Conservation (phyloP, 805 yeast species). For the Ogataea saltuana region DNA sequence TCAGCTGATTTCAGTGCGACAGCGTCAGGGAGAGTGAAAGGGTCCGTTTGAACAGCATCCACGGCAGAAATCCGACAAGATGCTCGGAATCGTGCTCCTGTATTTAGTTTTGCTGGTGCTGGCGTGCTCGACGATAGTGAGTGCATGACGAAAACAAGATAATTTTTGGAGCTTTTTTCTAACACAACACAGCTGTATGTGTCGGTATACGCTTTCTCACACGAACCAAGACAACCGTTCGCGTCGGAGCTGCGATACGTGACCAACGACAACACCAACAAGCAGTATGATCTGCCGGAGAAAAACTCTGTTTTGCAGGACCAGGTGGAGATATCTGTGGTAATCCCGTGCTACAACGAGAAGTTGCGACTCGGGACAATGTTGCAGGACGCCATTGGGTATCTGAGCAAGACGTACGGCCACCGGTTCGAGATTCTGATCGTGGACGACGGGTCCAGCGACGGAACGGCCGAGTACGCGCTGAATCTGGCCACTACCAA, state of each 20-base stretch:
- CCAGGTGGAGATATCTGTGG: constrained; percentile 64
- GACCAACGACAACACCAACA: constrained; percentile 44
- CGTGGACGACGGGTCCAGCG: constrained; percentile 91
- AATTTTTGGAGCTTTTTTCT: too few relatives aligned
- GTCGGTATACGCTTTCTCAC: constrained; percentile 52
- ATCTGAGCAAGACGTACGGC: constrained; percentile 40
- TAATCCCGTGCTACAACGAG: constrained; percentile 94
- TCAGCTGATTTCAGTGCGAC: not conserved
- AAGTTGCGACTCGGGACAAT: constrained; percentile 65
- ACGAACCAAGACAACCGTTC: constrained; percentile 58
- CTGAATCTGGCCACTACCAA: constrained; percentile 56
- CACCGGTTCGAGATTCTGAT: constrained; percentile 73
- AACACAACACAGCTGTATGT: constrained; percentile 38
- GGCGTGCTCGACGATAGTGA: not conserved
- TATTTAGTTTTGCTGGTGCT: not conserved
- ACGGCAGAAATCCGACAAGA: not conserved
- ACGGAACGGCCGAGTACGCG: constrained; percentile 75
- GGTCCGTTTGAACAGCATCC: not conserved
- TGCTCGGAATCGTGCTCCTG: not conserved
- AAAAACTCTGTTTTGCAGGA: constrained; percentile 36
- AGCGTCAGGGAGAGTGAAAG: not conserved
- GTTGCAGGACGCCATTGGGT: constrained; percentile 68
- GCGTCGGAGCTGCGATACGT: constrained; percentile 53
- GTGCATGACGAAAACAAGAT: too few relatives aligned
- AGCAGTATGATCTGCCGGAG: constrained; percentile 36